Base-by-base conservation (phyloP, 1,284 basidiomycete species). In the Puccinia horiana region DNA sequence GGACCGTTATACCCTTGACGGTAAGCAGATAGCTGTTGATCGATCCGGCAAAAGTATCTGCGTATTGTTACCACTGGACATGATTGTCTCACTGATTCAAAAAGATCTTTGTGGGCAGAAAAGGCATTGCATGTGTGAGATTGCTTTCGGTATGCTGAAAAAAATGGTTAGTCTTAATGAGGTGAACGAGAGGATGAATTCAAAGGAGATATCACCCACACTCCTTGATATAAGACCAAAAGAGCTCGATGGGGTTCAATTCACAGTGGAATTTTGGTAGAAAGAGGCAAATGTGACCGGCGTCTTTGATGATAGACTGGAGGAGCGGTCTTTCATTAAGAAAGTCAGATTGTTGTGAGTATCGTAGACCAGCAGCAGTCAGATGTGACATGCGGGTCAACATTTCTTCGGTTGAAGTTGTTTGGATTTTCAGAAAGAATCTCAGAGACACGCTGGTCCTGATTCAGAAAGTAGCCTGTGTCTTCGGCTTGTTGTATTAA, bases 71-170 rank as follows among this genome's bases (percentile, higher is more conserved):
- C 16, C 1, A 44, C 2, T n/a, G 67, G 40, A 18, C 37, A 69
- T 2, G 67, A 69, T 44, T 69, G 67, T 29, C 67, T 42, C 1
- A 69, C 67, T n/a, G 14, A 1, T 3, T 69, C 40, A 40, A 69
- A 69, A 20, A 69, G 40, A 2, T 2, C 29, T 26, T 69, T 69
- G 67, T 23, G 26, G 8, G 5, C 3, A 29, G 67, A 6, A 26
- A 69, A 44, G 2, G 67, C 1, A 1, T 69, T 69, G 23, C 16
- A 26, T n/a, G 20, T n/a, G 44, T 69, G 67, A 29, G 23, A n/a
- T 69, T 69, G 23, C 23, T 69, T 69, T 42, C 67, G 67, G 40
- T 69, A 69, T n/a, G 67, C 67, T 69, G 40, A 8, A 18, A 67
- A 40, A 40, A 67, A 26, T 4, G 56, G 56, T 58, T 29, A 29